Conservation (phyloP, 208 protist species). For the Leishmania tarentolae region DNA sequence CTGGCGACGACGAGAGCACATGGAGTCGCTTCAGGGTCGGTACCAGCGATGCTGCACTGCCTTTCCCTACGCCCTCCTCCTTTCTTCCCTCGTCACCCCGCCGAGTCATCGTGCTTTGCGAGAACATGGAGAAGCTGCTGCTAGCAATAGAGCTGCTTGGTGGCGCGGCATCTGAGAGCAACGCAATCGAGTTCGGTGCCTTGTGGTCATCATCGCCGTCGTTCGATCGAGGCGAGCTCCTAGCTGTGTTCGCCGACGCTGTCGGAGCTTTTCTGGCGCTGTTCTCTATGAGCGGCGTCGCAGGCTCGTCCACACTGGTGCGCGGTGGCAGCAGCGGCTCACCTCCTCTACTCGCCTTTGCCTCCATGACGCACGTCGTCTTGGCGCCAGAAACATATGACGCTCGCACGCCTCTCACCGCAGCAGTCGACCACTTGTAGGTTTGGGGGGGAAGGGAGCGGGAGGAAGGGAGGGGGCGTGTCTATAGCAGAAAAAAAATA, state of each 20-base stretch:
- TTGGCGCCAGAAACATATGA: neutral
- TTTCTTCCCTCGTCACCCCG: neutral
- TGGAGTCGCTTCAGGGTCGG: neutral
- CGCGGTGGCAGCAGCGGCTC: neutral
- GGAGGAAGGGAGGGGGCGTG: neutral
- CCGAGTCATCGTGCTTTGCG: constrained; percentile 5
- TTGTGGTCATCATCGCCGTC: neutral
- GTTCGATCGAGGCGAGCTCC: neutral
- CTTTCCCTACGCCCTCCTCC: neutral
- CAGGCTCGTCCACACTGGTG: neutral
- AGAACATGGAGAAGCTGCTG: constrained; percentile 34
- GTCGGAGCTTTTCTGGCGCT: neutral
- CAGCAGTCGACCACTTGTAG: neutral
- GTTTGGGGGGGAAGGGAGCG: neutral
- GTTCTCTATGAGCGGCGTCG: neutral
- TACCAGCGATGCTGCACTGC: neutral
- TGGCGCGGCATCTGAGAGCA: neutral
- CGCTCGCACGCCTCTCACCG: neutral
- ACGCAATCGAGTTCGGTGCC: neutral
- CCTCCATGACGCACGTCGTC: neutral
- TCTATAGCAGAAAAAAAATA: neutral
- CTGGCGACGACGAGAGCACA: neutral
- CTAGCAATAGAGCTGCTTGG: constrained; percentile 25
- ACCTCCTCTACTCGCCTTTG: neutral
- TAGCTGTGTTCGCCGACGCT: neutral